Evolutionary conservation across 805 yeast genomes (phyloP).

Genomic region (Yarrowia osloensis): DNA sequence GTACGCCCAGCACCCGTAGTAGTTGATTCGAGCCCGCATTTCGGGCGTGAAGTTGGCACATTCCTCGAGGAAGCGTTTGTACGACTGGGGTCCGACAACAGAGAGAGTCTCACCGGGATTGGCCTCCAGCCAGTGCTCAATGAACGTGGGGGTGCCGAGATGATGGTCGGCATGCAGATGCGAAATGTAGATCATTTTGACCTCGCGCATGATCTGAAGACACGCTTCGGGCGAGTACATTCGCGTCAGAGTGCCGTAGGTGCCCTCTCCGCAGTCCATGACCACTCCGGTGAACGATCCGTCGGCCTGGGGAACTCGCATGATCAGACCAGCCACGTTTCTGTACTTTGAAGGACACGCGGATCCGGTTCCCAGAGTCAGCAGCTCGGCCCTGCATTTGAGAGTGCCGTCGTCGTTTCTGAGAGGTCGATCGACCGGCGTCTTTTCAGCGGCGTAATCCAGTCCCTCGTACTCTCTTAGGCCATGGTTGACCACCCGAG

Average conservation of each 20-base stretch:
- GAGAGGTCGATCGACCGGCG: neutral
- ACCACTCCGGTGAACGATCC: conserved; percentile 47
- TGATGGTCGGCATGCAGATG: conserved; percentile 98
- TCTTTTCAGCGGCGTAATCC: neutral
- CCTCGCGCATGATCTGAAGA: conserved; percentile 55
- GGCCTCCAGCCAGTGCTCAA: conserved; percentile 60
- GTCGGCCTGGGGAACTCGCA: conserved; percentile 59
- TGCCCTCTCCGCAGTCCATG: conserved; percentile 95
- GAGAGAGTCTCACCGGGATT: conserved; percentile 46
- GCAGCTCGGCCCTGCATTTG: conserved; percentile 49
- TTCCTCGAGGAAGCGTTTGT: conserved; percentile 64
- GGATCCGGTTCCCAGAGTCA: conserved; percentile 90
- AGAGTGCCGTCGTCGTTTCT: neutral
- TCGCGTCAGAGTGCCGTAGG: conserved; percentile 71
- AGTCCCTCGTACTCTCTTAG: neutral
- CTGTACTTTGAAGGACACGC: conserved; percentile 83
- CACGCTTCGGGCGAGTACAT: conserved; percentile 54
- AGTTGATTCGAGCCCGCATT: conserved; percentile 46
- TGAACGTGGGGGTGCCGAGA: conserved; percentile 72
- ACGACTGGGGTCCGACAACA: conserved; percentile 76
- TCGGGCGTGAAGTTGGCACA: conserved; percentile 47
- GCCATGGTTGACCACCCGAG: neutral
- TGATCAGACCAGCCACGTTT: conserved; percentile 78
- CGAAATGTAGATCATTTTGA: conserved; percentile 68
- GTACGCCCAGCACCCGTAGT: conserved; percentile 64